phyloP scores from a whole-genome alignment of 805 yeast species.

The Wickerhamomyces tratensis region DNA sequence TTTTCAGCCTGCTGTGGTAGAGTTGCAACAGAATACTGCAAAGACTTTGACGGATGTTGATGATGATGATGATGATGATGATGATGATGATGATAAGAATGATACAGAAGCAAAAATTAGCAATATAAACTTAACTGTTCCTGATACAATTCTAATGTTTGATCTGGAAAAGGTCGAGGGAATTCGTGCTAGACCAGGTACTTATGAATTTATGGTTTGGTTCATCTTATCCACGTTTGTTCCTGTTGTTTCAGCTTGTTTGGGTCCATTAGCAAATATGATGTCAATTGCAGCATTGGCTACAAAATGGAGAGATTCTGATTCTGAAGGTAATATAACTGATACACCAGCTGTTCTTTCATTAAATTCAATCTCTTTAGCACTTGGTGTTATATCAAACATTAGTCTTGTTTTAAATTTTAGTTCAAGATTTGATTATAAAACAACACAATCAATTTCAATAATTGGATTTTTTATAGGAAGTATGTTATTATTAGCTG shows the following conservation, averaged over 20 bases:
- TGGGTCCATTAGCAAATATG: constrained; percentile 74
- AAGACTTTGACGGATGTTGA: too few relatives aligned
- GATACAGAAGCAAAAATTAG: too few relatives aligned
- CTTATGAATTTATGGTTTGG: constrained; percentile 35
- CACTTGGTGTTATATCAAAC: constrained; percentile 60
- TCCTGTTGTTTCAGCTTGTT: constrained; percentile 69
- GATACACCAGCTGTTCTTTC: constrained; percentile 37
- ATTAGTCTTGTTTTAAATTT: constrained; percentile 63
- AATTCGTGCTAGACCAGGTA: background rate
- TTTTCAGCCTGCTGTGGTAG: too few relatives aligned
- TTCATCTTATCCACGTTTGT: constrained; percentile 56
- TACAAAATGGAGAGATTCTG: constrained; percentile 50
- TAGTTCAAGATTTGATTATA: constrained; percentile 45
- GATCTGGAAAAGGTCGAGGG: background rate
- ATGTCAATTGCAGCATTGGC: constrained; percentile 63
- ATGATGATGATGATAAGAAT: too few relatives aligned
- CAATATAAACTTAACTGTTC: background rate
- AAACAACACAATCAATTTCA: constrained; percentile 51
- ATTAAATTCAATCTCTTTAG: constrained; percentile 54
- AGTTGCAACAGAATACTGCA: too few relatives aligned
- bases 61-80: too few relatives aligned
- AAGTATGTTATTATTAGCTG: constrained; percentile 38
- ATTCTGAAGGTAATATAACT: constrained; percentile 12
- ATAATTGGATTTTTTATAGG: constrained; percentile 60
- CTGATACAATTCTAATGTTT: background rate